These are phyloP conservation scores for Cladophialophora carrionii DNA, from an alignment of 2,329 filamentous ascomycete genomes.

Conservation along the genomic window DNA sequence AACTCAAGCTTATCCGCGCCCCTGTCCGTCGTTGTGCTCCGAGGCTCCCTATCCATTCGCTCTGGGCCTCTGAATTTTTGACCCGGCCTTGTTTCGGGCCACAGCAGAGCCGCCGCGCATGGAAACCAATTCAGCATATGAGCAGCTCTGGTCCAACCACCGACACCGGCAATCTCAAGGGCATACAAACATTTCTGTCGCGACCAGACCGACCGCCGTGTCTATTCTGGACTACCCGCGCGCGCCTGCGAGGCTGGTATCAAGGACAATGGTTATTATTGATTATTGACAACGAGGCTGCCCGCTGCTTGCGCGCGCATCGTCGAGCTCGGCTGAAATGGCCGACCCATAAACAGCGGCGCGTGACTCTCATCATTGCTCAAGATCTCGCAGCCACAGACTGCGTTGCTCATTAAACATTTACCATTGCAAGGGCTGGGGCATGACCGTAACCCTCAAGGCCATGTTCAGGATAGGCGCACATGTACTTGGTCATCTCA, in stretches of 20 bases:
- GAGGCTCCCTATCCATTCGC: slow-evolving; percentile 14
- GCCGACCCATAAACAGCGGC: not conserved
- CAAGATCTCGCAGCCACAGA: not conserved
- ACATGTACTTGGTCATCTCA: not conserved
- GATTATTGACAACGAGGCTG: slow-evolving; percentile 22
- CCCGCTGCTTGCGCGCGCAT: slow-evolving; percentile 13
- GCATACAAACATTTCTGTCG: slow-evolving; percentile 1
- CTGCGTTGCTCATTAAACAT: slow-evolving; percentile 11
- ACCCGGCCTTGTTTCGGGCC: not conserved
- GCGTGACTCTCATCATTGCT: not conserved
- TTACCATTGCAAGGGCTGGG: not conserved
- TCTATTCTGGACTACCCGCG: slow-evolving; percentile 18
- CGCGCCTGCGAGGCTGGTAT: slow-evolving; percentile 8
- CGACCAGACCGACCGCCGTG: not conserved
- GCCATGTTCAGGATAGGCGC: not conserved
- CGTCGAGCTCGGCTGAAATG: not conserved
- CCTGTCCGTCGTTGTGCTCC: not conserved
- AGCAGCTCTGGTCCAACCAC: slow-evolving; percentile 11
- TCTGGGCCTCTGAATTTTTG: slow-evolving; percentile 1
- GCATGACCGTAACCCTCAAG: not conserved
- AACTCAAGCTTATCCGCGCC: not conserved
- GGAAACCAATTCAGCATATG: not conserved
- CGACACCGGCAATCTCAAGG: slow-evolving; percentile 3
- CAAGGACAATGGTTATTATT: slow-evolving; percentile 5
- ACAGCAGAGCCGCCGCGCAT: slow-evolving; percentile 1